These are phyloP conservation scores for Leishmania braziliensis DNA, from an alignment of 208 protist species.

Conservation along the genomic window DNA sequence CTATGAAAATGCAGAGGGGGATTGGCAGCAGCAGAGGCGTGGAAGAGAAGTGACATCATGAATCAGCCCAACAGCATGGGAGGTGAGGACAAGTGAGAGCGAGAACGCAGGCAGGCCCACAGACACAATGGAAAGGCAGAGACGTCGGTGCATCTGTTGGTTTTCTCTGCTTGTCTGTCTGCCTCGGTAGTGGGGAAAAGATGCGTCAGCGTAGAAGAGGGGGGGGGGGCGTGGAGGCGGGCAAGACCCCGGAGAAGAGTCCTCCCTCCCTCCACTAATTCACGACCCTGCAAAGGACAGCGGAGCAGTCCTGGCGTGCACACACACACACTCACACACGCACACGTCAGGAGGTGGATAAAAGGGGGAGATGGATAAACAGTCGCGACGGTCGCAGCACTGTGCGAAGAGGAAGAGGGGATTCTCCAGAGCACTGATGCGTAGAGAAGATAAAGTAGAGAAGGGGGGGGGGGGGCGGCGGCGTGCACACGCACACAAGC, in stretches of 20 bases:
- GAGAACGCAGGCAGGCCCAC: neutral
- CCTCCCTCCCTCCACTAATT: neutral
- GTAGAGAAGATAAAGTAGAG: neutral
- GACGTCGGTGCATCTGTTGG: neutral
- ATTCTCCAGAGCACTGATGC: neutral
- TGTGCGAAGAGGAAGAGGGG: no score
- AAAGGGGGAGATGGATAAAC: neutral
- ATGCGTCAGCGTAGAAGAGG: neutral
- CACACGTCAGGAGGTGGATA: neutral
- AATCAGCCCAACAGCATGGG: neutral
- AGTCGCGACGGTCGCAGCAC: neutral
- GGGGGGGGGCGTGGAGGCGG: neutral
- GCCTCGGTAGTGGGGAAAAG: neutral
- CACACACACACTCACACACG: conserved; percentile 4
- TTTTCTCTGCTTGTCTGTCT: neutral
- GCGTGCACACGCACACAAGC: neutral
- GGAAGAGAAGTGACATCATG: neutral
- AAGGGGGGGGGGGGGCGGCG: no score
- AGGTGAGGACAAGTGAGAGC: neutral
- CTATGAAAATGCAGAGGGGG: neutral
- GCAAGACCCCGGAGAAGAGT: neutral
- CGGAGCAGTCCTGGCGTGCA: neutral
- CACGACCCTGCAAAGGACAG: neutral
- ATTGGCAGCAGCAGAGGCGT: neutral
- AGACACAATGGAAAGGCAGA: neutral